Evolutionary conservation across 306 rosid genomes (phyloP), one percentile per base, ranked within the genome.

Genomic region (Sphenostylis stenocarpa): DNA sequence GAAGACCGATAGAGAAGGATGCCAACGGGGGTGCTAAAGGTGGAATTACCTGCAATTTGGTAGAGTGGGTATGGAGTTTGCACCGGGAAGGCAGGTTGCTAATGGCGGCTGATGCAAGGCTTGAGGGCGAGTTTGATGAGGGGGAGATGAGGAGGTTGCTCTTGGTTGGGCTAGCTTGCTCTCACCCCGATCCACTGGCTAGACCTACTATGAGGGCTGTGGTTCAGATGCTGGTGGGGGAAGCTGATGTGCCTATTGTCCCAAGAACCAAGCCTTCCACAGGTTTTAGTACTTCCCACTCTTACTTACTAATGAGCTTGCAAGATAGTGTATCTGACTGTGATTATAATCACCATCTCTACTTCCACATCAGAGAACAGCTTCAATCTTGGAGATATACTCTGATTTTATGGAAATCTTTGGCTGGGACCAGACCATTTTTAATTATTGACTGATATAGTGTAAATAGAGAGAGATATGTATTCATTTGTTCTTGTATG

Each of bases 51-150:
- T 82, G 88, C 84, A 96, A 96, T 76, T 84, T 96, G 87, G 99
- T 96, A 11, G 99, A 96, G 63, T 92, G 99, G 99, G 97, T 96
- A 7, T 96, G 99, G 99, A 81, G 88, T 66, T 80, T 96, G 78
- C 98, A 96, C 52, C 63, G 86, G 16, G 98, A 96, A 74, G 98
- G 89, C 0, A 81, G 87, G 85, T 66, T 96, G 86, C 69, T 87
- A 51, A 26, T 36, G 75, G 99, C 91, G 0, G 97, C 91, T 0
- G 99, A 96, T 48, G 80, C 77, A 0, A 85, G 91, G 71, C 94
- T 96, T 4, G 85, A 69, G 44, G 85, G 78, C 0, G 90, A 88
- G 70, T 92, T 88, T 7, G 97, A 92, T 0, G 94, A 86, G 65
- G 88, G 21, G 0, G 99, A 92, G 66, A 90, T 96, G 98, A 83